phyloP scores from a whole-genome alignment of 129 eudicot genomes.

The sunflower (Helianthus annuus) region DNA sequence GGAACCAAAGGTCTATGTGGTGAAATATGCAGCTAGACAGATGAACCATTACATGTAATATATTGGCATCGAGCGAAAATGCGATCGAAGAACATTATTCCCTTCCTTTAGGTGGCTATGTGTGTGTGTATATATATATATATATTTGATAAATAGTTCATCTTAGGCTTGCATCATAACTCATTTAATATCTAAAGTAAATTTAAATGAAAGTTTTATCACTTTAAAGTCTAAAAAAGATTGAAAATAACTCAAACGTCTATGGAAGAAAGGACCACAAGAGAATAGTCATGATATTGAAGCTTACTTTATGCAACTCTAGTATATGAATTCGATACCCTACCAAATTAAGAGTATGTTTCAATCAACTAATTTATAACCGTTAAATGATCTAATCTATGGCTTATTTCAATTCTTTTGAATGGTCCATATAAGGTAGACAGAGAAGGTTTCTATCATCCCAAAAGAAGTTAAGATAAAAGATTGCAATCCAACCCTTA shows the following conservation, averaged over 20 bases:
- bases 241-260: conserved; percentile 29
- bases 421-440: conserved; percentile 19
- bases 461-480: neutral
- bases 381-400: conserved; percentile 25
- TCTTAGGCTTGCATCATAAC: conserved; percentile 18
- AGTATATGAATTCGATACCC: conserved; percentile 29
- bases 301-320: conserved; percentile 24
- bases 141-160: neutral
- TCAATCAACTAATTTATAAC: conserved; percentile 25
- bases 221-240: conserved; percentile 22
- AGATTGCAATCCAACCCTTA: conserved; percentile 17
- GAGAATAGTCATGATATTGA: conserved; percentile 36
- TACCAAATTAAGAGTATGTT: conserved; percentile 39
- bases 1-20: too few relatives aligned
- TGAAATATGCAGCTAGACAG: too few relatives aligned
- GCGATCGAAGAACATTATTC: neutral
- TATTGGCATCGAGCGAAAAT: neutral
- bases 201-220: neutral
- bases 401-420: conserved; percentile 18
- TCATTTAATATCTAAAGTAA: conserved; percentile 7
- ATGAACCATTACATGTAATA: too few relatives aligned
- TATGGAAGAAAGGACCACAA: conserved; percentile 40
- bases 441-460: conserved; percentile 4
- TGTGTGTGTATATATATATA: too few relatives aligned
- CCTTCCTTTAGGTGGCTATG: neutral